Base-by-base conservation (phyloP, 257 asterid species). In the Eustoma russellianum region DNA sequence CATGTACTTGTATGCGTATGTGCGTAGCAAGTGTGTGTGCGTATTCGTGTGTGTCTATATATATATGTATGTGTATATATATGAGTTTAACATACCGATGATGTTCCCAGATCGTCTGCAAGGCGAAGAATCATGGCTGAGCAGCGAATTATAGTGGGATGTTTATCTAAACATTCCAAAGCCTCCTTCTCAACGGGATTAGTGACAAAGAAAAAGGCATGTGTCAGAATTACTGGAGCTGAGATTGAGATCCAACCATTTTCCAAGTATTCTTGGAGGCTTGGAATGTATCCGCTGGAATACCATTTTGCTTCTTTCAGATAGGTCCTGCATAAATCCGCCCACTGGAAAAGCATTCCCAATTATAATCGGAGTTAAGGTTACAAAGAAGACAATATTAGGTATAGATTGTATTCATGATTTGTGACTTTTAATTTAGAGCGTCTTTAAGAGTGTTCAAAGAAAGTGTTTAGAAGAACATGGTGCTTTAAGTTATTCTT, bases 81-180 rank as follows among this genome's bases (percentile, higher is more conserved):
- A 35, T 7, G 17, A 6, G 9, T 44, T 41, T n/a, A 6, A 41
- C 63, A 4, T 61, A 82, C 81, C 66, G 24, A 50, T 0, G 83
- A 70, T 3, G 87, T 80, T 35, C 69, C 86, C 0, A 82, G 46
- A 55, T 86, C 95, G 51, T 86, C 58, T 0, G 66, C 55, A 5
- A 86, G 66, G 0, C 90, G 66, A 3, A 74, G 0, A 50, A 82
- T 4, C 47, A 49, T 67, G 0, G 66, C 41, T 1, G 85, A 44
- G 9, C 43, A 70, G 6, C 71, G 72, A 17, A 80, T 57, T 7
- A 73, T 33, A 10, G 69, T 30, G 30, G 59, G 80, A 53, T 71
- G 56, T 1, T 55, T 35, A 0, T 47, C 60, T 17, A 83, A 47
- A 50, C 38, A 17, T 2, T 62, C 19, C 47, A 69, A 41, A 33